phyloP scores from a whole-genome alignment of 164 flowering plant species.

The Tetracentron sinense region DNA sequence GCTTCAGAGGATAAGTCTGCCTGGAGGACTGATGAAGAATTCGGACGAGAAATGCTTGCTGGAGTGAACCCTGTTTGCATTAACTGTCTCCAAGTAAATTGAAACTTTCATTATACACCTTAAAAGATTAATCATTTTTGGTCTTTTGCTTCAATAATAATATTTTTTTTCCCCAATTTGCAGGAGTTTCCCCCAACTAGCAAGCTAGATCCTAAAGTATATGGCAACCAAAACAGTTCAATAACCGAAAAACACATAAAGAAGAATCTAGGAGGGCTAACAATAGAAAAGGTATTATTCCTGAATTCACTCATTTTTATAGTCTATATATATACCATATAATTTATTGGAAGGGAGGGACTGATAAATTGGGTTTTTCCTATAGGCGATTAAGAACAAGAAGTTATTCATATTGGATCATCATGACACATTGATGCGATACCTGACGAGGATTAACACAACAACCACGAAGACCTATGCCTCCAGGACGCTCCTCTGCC shows the following conservation, averaged over 20 bases:
- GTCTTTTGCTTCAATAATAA: no score
- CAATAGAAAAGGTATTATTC: slow-evolving; percentile 49
- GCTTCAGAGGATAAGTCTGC: slow-evolving; percentile 60
- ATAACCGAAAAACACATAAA: slow-evolving; percentile 55
- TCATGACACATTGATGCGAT: slow-evolving; percentile 81
- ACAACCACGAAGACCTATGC: slow-evolving; percentile 75
- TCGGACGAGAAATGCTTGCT: slow-evolving; percentile 88
- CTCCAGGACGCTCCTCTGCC: slow-evolving; percentile 61
- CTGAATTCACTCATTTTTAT: no score
- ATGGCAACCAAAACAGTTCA: slow-evolving; percentile 64
- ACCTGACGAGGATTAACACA: slow-evolving; percentile 59
- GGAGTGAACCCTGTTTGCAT: slow-evolving; percentile 85
- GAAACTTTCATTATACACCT: neutral
- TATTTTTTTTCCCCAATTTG: slow-evolving; percentile 6
- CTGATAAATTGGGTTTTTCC: slow-evolving; percentile 1
- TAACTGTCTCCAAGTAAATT: slow-evolving; percentile 56
- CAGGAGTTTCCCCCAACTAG: slow-evolving; percentile 86
- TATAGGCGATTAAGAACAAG: slow-evolving; percentile 46
- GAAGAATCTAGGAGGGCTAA: slow-evolving; percentile 52
- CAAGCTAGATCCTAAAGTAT: slow-evolving; percentile 55
- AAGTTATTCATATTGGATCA: slow-evolving; percentile 78
- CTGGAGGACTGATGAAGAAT: slow-evolving; percentile 96
- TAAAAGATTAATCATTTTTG: no score
- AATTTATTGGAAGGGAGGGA: neutral
- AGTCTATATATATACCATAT: neutral